Base-by-base conservation (phyloP, 2,329 filamentous ascomycete genomes). In the Myrmaecium sp. region DNA sequence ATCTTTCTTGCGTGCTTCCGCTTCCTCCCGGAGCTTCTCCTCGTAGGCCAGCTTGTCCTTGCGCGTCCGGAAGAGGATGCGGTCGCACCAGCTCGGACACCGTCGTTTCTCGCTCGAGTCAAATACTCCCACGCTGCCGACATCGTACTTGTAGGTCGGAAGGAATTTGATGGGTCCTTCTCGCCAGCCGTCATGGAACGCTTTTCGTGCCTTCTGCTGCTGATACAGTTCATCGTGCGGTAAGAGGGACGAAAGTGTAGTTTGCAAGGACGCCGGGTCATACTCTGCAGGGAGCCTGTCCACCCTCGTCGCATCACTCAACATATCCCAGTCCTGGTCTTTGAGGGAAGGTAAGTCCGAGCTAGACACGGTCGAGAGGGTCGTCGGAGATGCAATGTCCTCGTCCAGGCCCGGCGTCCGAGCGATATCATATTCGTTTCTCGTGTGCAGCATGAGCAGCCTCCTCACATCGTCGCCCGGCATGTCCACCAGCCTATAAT, bases 81-180 rank as follows among this genome's bases (percentile, higher is more conserved):
- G 76, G 53, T 98, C 89, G 47, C 89, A 98, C 86, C 89, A 98
- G 46, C 83, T 93, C 3, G 89, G 89, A 2, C 80, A 77, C 28
- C 91, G 69, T 36, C 75, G 75, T 57, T 98, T 98, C 46, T 95
- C 89, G 37, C 84, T 93, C 1, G 84, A 82, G 53, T 98, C 91
- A 46, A 94, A 98, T 16, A 83, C 66, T 2, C 80, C 80, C 17
- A 93, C 70, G 16, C 78, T 92, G n/a, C 89, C 89, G 15, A 93
- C 64, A 42, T 98, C 91, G 40, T 98, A 98, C 50, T 98, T 98
- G 53, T 98, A 98, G 0, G 89, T 91, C 2, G 89, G 89, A 10
- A 95, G 49, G 43, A 98, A 98, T 1, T 69, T 69, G 30, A 98
- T 84, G 1, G 71, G 63, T 0, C 84, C 89, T 58, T 98, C 89